Evolutionary conservation across 2,329 filamentous ascomycete species (phyloP).

Genomic region (Trichoderma sp.): DNA sequence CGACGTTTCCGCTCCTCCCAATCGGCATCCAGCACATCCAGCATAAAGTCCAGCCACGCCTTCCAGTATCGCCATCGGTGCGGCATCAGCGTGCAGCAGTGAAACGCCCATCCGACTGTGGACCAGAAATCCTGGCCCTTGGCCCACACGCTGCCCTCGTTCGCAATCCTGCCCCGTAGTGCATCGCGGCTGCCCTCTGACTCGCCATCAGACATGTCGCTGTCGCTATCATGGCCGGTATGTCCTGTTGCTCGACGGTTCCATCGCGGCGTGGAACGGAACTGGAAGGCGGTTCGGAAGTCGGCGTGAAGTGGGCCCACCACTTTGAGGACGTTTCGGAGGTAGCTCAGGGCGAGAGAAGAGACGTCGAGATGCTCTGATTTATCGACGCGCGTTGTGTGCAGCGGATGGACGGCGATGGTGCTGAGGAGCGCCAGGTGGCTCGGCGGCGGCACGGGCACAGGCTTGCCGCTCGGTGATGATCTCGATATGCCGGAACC

Average conservation of each 20-base stretch:
- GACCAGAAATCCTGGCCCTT: slow-evolving; percentile 89
- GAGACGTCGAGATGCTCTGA: slow-evolving; percentile 65
- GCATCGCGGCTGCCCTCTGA: slow-evolving; percentile 54
- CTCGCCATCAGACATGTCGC: slow-evolving; percentile 43
- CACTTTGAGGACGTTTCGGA: slow-evolving; percentile 67
- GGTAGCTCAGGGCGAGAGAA: slow-evolving; percentile 68
- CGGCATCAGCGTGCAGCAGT: slow-evolving; percentile 75
- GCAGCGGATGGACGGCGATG: slow-evolving; percentile 77
- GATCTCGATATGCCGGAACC: slow-evolving; percentile 52
- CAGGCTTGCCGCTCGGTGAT: slow-evolving; percentile 44
- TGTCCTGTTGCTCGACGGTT: slow-evolving; percentile 42
- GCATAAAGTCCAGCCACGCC: slow-evolving; percentile 76
- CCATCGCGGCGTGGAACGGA: slow-evolving; percentile 48
- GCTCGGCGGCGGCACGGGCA: slow-evolving; percentile 68
- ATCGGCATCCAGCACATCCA: slow-evolving; percentile 76
- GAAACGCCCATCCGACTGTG: slow-evolving; percentile 88
- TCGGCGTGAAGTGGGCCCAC: slow-evolving; percentile 72
- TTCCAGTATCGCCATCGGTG: slow-evolving; percentile 82
- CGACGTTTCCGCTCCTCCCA: slow-evolving; percentile 61
- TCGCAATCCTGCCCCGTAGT: slow-evolving; percentile 63
- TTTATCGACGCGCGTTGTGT: slow-evolving; percentile 73
- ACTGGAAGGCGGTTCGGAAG: slow-evolving; percentile 73
- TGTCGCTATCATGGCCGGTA: slow-evolving; percentile 48
- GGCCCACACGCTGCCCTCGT: slow-evolving; percentile 69
- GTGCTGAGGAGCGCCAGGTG: slow-evolving; percentile 80